Base-by-base conservation (phyloP, 2,329 filamentous ascomycete genomes). In the Clarireedia homoeocarpa region DNA sequence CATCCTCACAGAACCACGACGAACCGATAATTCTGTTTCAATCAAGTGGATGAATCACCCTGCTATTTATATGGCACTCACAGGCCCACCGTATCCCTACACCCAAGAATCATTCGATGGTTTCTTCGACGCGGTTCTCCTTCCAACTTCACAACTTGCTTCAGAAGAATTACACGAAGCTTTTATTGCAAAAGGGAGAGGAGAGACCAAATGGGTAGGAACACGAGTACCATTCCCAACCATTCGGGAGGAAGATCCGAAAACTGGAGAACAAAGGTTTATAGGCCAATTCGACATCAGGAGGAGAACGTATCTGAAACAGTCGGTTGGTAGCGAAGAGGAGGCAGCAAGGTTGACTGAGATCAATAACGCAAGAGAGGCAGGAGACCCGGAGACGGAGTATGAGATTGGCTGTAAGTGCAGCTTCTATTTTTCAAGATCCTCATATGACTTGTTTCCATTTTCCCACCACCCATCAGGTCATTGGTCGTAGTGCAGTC, bases 351-450 rank as follows among this genome's bases (percentile, higher is more conserved):
- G 26, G 9, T 42, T 54, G 45, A 27, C 38, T 0, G 0, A 4
- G 12, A 15, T 7, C 5, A 49, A 49, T 23, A 9, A 9, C 34
- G 26, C 20, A 6, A 40, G 24, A 39, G 30, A 23, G 30, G 15
- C 26, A 5, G 52, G 52, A 5, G 52, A 54, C 40, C 23, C 24
- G 7, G 17, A 4, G 7, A 48, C 48, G 17, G 52, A 54, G 5
- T 54, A 46, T 45, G 52, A 54, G 24, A 40, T 54, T 42, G 52
- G 52, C 26, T 54, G 52, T 54, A 42, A 40, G 52, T 49, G 39
- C 6, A 14, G 3, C 15, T 42, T 42, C 9, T 14, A n/a, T 24
- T 14, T 27, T 39, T 9, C 40, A 44, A 20, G 39, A 10, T 42
- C 5, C n/a, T 38, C 1, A 34, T 9, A 34, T 9, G 30, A 12